Evolutionary conservation across 202 grass and related monocot species (phyloP).

Genomic region (Alloteropsis angusta): DNA sequence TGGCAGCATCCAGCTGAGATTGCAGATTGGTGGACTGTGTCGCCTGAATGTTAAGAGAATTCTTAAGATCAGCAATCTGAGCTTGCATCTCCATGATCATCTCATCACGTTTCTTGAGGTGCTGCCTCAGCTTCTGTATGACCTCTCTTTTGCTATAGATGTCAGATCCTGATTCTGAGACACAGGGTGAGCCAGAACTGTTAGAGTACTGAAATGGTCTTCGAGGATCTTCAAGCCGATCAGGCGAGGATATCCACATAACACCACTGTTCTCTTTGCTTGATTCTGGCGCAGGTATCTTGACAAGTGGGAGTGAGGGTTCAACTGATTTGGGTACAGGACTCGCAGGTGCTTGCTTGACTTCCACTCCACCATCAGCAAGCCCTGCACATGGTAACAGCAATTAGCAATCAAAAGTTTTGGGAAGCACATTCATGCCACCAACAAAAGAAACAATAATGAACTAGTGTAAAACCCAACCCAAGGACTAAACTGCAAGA

Average conservation of each 20-base stretch:
- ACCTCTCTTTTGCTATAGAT: conserved; percentile 88
- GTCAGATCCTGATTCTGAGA: conserved; percentile 86
- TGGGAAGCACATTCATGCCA: not conserved
- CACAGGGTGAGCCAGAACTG: conserved; percentile 71
- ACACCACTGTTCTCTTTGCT: conserved; percentile 60
- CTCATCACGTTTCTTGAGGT: conserved; percentile 78
- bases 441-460: not conserved
- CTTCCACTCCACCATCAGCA: conserved; percentile 39
- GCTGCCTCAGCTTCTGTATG: conserved; percentile 77
- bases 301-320: conserved; percentile 62
- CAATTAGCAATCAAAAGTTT: conserved; percentile 1
- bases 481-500: not conserved
- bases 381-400: conserved; percentile 22
- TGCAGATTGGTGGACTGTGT: conserved; percentile 52
- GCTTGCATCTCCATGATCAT: conserved; percentile 98
- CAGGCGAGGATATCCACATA: conserved; percentile 87
- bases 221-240: conserved; percentile 64
- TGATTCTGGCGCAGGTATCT: conserved; percentile 41
- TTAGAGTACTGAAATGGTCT: conserved; percentile 83
- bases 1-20: conserved; percentile 62
- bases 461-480: not conserved
- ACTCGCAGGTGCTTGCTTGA: conserved; percentile 36
- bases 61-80: conserved; percentile 73
- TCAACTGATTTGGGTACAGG: conserved; percentile 40
- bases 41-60: conserved; percentile 61